Evolutionary conservation across 2,329 filamentous ascomycete genomes (phyloP).

Genomic region (Talaromyces sp.): DNA sequence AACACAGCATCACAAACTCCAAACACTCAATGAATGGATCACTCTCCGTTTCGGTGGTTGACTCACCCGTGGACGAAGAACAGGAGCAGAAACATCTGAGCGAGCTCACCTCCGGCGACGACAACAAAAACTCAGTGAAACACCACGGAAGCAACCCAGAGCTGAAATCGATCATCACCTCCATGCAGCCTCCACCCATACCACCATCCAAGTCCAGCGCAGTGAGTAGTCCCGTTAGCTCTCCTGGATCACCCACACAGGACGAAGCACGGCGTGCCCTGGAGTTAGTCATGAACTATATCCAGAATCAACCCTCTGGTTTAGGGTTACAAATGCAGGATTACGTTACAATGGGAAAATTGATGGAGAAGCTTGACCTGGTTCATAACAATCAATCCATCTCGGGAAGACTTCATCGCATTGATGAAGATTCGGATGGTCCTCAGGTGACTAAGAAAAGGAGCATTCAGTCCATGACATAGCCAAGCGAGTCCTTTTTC

Average conservation of each 20-base stretch:
- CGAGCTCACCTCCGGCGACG: constrained; percentile 11
- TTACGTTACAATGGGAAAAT: constrained; percentile 68
- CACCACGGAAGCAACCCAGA: constrained; percentile 43
- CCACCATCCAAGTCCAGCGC: constrained; percentile 38
- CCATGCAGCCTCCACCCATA: constrained; percentile 36
- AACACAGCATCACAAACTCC: constrained; percentile 43
- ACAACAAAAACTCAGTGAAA: constrained; percentile 34
- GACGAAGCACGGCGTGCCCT: constrained; percentile 81
- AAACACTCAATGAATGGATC: constrained; percentile 42
- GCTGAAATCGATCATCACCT: constrained; percentile 32
- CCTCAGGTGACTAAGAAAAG: constrained; percentile 42
- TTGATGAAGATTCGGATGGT: constrained; percentile 40
- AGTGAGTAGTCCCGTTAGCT: constrained; percentile 46
- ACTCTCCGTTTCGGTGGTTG: constrained; percentile 41
- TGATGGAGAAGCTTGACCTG: constrained; percentile 80
- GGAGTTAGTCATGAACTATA: constrained; percentile 74
- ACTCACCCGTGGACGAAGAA: constrained; percentile 49
- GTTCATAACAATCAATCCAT: constrained; percentile 47
- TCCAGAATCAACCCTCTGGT: constrained; percentile 64
- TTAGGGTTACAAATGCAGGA: constrained; percentile 65
- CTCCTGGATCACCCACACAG: constrained; percentile 65
- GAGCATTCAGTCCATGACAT: constrained; percentile 41
- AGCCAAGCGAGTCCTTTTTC: constrained; percentile 16
- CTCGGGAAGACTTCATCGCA: constrained; percentile 41
- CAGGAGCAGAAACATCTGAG: constrained; percentile 18